Conservation (phyloP, 2,329 filamentous ascomycete species). For the Penicillium crustosum region DNA sequence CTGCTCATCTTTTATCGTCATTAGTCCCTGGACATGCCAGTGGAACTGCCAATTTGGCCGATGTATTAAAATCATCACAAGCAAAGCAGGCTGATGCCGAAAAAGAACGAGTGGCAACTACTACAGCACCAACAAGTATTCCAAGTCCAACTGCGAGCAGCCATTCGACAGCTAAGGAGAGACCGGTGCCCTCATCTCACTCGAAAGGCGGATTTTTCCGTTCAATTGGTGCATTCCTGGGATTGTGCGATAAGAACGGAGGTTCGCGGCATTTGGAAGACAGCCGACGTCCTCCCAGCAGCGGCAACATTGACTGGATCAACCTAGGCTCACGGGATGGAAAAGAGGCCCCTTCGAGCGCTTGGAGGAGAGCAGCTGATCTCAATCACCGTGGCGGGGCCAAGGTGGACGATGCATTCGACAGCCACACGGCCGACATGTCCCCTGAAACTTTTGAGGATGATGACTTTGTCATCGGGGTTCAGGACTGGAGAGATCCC, state of each 20-base stretch:
- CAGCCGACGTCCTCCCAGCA: slow-evolving; percentile 67
- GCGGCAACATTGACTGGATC: slow-evolving; percentile 73
- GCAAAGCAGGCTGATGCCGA: slow-evolving; percentile 25
- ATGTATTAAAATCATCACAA: slow-evolving; percentile 56
- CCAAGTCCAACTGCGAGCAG: slow-evolving; percentile 37
- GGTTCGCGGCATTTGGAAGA: slow-evolving; percentile 42
- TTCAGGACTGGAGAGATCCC: slow-evolving; percentile 82
- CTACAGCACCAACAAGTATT: slow-evolving; percentile 31
- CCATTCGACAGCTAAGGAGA: slow-evolving; percentile 19
- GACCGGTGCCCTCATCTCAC: slow-evolving; percentile 16
- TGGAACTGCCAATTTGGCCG: slow-evolving; percentile 61
- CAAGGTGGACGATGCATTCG: slow-evolving; percentile 13
- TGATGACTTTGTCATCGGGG: slow-evolving; percentile 76
- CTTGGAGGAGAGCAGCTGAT: slow-evolving; percentile 20
- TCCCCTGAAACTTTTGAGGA: slow-evolving; percentile 36
- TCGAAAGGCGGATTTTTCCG: slow-evolving; percentile 41
- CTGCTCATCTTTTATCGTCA: slow-evolving; percentile 86
- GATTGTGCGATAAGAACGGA: slow-evolving; percentile 36
- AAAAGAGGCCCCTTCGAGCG: slow-evolving; percentile 38
- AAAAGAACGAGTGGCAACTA: slow-evolving; percentile 24
- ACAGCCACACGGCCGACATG: slow-evolving; percentile 25
- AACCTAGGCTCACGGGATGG: slow-evolving; percentile 65
- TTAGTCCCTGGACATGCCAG: slow-evolving; percentile 71
- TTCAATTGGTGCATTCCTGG: slow-evolving; percentile 47
- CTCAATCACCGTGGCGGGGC: slow-evolving; percentile 30